Evolutionary conservation across 208 protist species (phyloP).

Genomic region (Leishmania martiniquensis): DNA sequence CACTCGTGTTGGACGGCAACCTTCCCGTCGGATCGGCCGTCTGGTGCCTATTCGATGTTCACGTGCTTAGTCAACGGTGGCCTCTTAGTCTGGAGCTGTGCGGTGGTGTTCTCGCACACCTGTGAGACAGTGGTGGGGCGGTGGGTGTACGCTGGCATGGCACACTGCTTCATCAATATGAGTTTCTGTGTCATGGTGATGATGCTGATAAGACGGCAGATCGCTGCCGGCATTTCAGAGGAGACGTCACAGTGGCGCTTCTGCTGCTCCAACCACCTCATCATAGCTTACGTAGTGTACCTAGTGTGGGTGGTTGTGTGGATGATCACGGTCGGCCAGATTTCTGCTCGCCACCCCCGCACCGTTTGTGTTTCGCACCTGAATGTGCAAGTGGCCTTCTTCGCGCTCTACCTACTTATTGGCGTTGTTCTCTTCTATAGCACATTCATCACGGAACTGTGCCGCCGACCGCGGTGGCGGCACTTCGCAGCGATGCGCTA

Average conservation of each 20-base stretch:
- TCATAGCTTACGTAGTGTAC: slow-evolving; percentile 48
- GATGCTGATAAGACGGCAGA: slow-evolving; percentile 38
- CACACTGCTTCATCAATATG: slow-evolving; percentile 69
- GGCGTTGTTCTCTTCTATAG: slow-evolving; percentile 38
- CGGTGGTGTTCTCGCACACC: slow-evolving; percentile 29
- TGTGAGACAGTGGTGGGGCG: slow-evolving; percentile 25
- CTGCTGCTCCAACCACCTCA: slow-evolving; percentile 42
- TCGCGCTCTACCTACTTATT: slow-evolving; percentile 43
- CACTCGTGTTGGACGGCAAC: slow-evolving; percentile 22
- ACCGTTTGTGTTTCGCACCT: slow-evolving; percentile 46
- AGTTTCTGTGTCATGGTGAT: slow-evolving; percentile 60
- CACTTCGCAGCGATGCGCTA: slow-evolving; percentile 28
- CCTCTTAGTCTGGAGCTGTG: slow-evolving; percentile 55
- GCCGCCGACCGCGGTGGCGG: slow-evolving; percentile 63
- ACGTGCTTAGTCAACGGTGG: slow-evolving; percentile 51
- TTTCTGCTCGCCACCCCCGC: not conserved
- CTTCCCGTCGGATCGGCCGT: slow-evolving; percentile 74
- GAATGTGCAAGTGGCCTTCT: slow-evolving; percentile 49
- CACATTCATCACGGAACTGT: slow-evolving; percentile 70
- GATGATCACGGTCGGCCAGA: slow-evolving; percentile 42
- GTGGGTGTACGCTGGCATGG: slow-evolving; percentile 51
- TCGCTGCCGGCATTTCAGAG: slow-evolving; percentile 53
- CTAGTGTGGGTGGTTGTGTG: slow-evolving; percentile 67
- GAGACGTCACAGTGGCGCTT: slow-evolving; percentile 36
- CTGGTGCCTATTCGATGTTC: slow-evolving; percentile 57